Evolutionary conservation across 345 rosid species (phyloP), one percentile per base, ranked within the genome.

Genomic region (Moricandia moricandioides): DNA sequence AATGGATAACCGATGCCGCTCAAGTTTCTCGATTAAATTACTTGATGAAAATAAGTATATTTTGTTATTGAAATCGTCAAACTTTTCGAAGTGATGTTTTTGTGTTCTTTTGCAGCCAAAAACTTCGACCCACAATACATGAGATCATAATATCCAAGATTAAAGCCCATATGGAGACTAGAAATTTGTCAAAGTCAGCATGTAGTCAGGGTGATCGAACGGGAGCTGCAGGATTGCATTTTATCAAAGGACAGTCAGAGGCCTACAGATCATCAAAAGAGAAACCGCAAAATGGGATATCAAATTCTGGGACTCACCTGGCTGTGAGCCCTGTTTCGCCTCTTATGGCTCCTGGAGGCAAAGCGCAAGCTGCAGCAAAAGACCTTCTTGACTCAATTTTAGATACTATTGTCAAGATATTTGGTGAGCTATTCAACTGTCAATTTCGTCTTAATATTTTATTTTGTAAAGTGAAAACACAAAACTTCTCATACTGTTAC

Each of bases 251-350:
- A 71, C 88, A 89, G 37, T 81, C 91, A 64, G 92, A 83, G 71
- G 80, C 88, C 84, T 89, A 80, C 75, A 89, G 85, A 63, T 57
- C 88, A 72, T 73, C 84, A 1, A 92, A 92, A 80, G 88, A 87
- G 75, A 95, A 89, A 78, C 87, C 75, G 76, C 97, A 85, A 82
- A 90, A 90, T 85, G 99, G 92, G 80, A 84, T 83, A 74, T 82
- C 89, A 49, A 74, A 69, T 64, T 85, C 85, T 67, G 95, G 84
- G 62, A 83, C 87, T 72, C 85, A 92, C 72, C 76, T 86, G 81
- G 88, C 97, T 75, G 96, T 89, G 75, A 95, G 98, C 82, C 99
- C 99, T 61, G 99, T 92, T 62, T 95, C 99, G 0, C 85, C 96
- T 60, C 82, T 89, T 70, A 92, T 95, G 99, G 96, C 97, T 81